Evolutionary conservation across 1,139 yeast genomes (phyloP).

Genomic region (Candida albicans): DNA sequence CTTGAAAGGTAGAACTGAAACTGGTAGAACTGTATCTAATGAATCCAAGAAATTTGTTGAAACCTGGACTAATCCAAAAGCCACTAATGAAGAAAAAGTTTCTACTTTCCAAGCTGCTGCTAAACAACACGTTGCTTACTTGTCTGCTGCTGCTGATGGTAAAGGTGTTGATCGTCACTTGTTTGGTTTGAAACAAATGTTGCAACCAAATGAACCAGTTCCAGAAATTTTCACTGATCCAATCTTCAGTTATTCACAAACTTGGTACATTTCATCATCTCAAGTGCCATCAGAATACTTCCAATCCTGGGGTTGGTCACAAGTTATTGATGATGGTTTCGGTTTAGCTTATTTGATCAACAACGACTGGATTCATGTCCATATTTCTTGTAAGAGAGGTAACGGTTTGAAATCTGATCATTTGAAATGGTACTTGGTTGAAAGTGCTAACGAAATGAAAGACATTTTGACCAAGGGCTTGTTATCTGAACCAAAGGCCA

Average conservation of each 20-base stretch:
- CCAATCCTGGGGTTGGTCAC: slow-evolving; percentile 96
- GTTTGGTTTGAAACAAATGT: slow-evolving; percentile 80
- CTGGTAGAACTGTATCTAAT: slow-evolving; percentile 83
- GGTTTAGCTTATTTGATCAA: slow-evolving; percentile 94
- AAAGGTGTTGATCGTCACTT: slow-evolving; percentile 93
- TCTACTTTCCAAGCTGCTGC: slow-evolving; percentile 72
- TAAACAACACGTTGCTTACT: slow-evolving; percentile 71
- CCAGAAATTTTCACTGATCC: slow-evolving; percentile 82
- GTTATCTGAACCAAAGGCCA: slow-evolving; percentile 34
- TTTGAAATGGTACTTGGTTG: slow-evolving; percentile 68
- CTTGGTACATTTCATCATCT: slow-evolving; percentile 88
- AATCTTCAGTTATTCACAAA: slow-evolving; percentile 66
- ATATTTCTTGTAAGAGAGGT: slow-evolving; percentile 74
- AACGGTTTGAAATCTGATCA: slow-evolving; percentile 67
- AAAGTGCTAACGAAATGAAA: slow-evolving; percentile 81
- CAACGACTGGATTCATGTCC: slow-evolving; percentile 81
- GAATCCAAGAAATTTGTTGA: slow-evolving; percentile 74
- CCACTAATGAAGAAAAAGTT: slow-evolving; percentile 59
- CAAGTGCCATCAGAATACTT: slow-evolving; percentile 86
- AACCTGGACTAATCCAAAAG: slow-evolving; percentile 66
- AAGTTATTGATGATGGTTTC: slow-evolving; percentile 90
- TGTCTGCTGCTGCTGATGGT: slow-evolving; percentile 80
- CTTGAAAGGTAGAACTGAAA: slow-evolving; percentile 93
- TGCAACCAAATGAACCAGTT: slow-evolving; percentile 56
- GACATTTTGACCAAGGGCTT: slow-evolving; percentile 52